A percentile compares a stretch with the other conserved stretches of the same genome.
These are phyloP conservation scores for Penicillium herquei DNA, from an alignment of 495 filamentous ascomycete genomes.

Conservation along the genomic window DNA sequence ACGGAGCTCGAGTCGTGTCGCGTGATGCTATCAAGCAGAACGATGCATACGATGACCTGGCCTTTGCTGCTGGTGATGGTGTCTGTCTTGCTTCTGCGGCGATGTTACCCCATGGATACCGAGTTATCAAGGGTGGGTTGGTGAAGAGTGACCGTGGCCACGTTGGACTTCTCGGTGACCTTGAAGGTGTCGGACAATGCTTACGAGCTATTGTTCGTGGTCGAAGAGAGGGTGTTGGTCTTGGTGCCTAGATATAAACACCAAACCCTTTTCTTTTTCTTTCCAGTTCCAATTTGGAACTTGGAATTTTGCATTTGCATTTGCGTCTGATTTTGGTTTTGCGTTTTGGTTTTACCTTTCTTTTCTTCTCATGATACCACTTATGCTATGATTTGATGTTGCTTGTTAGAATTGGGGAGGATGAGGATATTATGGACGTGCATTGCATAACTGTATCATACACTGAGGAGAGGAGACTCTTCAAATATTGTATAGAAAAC, in stretches of 20 bases:
- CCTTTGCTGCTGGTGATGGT: conserved; percentile 85
- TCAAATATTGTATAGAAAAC: neutral
- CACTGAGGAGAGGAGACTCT: neutral
- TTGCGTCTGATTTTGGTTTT: conserved; percentile 10
- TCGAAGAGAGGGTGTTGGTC: conserved; percentile 67
- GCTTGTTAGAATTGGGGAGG: neutral
- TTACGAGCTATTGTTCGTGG: conserved; percentile 64
- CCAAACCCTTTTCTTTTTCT: neutral
- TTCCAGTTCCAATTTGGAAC: neutral
- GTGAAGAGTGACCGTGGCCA: conserved; percentile 83
- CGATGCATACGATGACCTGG: conserved; percentile 84
- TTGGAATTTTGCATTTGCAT: neutral
- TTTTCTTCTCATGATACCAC: conserved; percentile 3
- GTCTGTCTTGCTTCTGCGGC: conserved; percentile 83
- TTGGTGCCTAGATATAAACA: conserved; percentile 33
- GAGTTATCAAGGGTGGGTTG: conserved; percentile 63
- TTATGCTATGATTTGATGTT: neutral
- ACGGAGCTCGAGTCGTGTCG: conserved; percentile 68
- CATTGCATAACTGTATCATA: neutral
- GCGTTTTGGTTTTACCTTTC: conserved; percentile 5
- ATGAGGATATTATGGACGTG: neutral
- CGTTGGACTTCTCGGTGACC: conserved; percentile 79
- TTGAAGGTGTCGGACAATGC: conserved; percentile 76
- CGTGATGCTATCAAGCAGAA: conserved; percentile 66
- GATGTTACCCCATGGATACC: conserved; percentile 82